phyloP scores from a whole-genome alignment of 495 filamentous ascomycete species.

The Penicillium cinerascens region DNA sequence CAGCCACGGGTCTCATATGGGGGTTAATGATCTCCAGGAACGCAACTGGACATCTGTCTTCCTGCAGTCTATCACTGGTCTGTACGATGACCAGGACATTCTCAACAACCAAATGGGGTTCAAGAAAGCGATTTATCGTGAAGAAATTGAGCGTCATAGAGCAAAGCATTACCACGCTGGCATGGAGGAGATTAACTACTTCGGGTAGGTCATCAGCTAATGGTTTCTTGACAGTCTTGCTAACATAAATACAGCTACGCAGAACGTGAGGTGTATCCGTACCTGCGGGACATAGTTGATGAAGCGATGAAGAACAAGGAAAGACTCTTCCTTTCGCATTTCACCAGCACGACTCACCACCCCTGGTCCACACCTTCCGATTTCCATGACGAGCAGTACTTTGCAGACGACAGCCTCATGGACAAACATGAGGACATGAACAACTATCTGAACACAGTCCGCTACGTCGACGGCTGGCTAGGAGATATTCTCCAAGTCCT shows the following conservation, averaged over 20 bases:
- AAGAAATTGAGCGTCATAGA: conserved; percentile 20
- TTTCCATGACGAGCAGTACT: conserved; percentile 11
- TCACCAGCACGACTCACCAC: conserved; percentile 41
- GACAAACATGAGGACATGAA: conserved; percentile 35
- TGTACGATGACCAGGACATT: conserved; percentile 33
- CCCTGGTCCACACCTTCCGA: conserved; percentile 41
- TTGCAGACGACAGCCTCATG: conserved; percentile 21
- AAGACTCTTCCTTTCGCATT: conserved; percentile 41
- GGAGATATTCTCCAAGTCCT: conserved; percentile 32
- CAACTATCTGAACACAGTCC: conserved; percentile 38
- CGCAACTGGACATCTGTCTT: conserved; percentile 36
- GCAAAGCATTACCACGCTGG: conserved; percentile 29
- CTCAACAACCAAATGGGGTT: conserved; percentile 38
- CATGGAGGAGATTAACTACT: conserved; percentile 38
- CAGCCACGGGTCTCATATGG: neutral
- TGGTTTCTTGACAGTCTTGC: neutral
- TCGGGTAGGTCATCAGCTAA: conserved; percentile 22
- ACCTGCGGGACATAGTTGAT: conserved; percentile 34
- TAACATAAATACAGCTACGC: neutral
- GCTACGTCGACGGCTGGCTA: conserved; percentile 40
- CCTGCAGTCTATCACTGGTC: conserved; percentile 37
- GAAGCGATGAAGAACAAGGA: conserved; percentile 32
- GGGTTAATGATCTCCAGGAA: conserved; percentile 6
- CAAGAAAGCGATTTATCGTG: conserved; percentile 24
- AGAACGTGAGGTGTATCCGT: conserved; percentile 15